phyloP scores from a whole-genome alignment of 495 filamentous ascomycete species.

The Penicillium silybi region DNA sequence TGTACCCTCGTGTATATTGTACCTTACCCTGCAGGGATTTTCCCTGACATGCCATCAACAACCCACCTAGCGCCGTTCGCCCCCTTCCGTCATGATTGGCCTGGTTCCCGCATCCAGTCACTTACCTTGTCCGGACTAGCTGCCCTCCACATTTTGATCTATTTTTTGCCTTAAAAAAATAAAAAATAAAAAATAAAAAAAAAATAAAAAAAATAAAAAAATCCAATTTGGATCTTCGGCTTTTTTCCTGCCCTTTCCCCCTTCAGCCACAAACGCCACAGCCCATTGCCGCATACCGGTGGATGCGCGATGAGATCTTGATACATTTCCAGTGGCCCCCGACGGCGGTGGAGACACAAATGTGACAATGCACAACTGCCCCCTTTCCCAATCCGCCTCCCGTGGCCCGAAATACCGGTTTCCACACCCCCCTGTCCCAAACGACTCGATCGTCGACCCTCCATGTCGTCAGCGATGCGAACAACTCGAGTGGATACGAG shows the following conservation, averaged over 20 bases:
- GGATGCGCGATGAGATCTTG: constrained; percentile 22
- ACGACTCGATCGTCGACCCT: not conserved
- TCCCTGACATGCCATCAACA: not conserved
- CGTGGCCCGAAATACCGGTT: not conserved
- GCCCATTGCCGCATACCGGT: constrained; percentile 16
- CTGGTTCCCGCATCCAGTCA: constrained; percentile 10
- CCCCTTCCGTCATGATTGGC: constrained; percentile 36
- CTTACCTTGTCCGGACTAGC: constrained; percentile 11
- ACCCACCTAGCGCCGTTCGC: constrained; percentile 22
- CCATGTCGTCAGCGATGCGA: constrained; percentile 2
- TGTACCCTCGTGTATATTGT: not conserved
- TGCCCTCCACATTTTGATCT: constrained; percentile 9
- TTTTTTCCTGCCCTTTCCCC: not conserved
- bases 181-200: no score
- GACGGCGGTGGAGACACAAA: constrained; percentile 7
- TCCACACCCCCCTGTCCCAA: not conserved
- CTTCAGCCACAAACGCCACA: constrained; percentile 18
- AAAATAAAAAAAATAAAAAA: not conserved
- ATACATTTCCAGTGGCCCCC: constrained; percentile 5
- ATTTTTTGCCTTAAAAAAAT: constrained; percentile 1
- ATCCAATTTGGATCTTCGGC: not conserved
- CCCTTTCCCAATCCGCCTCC: constrained; percentile 6
- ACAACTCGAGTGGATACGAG: not conserved
- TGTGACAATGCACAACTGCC: constrained; percentile 16
- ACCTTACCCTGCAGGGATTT: not conserved